phyloP scores from a whole-genome alignment of 257 asterid genomes.

The Nicotiana benthamiana region DNA sequence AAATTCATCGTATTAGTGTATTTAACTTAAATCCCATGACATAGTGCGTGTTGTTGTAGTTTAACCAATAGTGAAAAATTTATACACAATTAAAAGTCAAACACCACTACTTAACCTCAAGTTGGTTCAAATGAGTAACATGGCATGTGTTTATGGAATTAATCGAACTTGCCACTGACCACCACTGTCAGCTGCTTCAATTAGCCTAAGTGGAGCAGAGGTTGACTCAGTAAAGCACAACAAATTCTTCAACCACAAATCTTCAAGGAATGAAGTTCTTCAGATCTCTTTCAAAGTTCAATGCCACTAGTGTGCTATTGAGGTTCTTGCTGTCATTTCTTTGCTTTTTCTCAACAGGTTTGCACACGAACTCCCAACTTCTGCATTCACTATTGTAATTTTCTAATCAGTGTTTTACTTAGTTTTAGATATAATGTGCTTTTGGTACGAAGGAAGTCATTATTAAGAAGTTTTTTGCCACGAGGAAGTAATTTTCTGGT shows the following conservation, averaged over 20 bases:
- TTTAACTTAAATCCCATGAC: too few species aligned
- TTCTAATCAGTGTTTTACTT: neutral
- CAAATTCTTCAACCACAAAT: neutral
- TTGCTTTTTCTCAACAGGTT: conserved; percentile 56
- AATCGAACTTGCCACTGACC: neutral
- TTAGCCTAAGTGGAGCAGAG: neutral
- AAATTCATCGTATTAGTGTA: too few species aligned
- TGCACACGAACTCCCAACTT: neutral
- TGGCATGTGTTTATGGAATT: neutral
- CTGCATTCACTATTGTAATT: neutral
- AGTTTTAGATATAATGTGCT: neutral
- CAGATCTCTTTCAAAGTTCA: conserved; percentile 29
- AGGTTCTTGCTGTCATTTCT: conserved; percentile 37
- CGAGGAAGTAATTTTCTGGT: neutral
- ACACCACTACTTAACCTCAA: too few species aligned
- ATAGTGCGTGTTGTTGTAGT: too few species aligned
- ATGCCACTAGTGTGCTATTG: conserved; percentile 21
- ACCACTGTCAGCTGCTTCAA: neutral
- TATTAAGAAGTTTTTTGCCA: too few species aligned
- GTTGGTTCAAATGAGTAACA: neutral
- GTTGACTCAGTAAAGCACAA: neutral
- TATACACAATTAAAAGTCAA: neutral
- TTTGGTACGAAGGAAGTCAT: too few species aligned
- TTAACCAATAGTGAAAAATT: neutral
- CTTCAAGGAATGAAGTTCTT: conserved; percentile 29